Percentiles rank a stretch among this genome's conserved stretches.
Evolutionary conservation across 257 asterid species (phyloP).

Genomic region (Handroanthus guayacan): DNA sequence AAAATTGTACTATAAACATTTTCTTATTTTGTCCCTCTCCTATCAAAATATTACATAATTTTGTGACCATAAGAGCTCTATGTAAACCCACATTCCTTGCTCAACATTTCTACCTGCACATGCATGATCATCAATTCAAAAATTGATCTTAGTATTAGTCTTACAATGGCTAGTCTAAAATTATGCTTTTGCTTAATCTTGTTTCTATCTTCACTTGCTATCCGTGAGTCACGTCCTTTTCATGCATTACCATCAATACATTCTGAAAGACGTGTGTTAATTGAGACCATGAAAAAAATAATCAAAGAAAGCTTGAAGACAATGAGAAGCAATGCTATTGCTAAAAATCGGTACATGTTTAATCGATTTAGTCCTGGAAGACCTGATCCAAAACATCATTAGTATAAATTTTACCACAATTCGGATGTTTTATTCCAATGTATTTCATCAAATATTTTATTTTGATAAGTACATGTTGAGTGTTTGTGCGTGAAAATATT

Average conservation of each 20-base stretch:
- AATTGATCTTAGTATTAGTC: not conserved
- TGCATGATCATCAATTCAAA: not conserved
- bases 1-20: no score
- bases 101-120: constrained; percentile 18
- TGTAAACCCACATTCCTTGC: constrained; percentile 12
- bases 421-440: no score
- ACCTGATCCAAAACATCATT: constrained; percentile 58
- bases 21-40: constrained; percentile 1
- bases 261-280: not conserved
- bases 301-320: constrained; percentile 25
- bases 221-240: constrained; percentile 29
- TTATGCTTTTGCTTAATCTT: constrained; percentile 28
- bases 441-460: no score
- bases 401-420: not conserved
- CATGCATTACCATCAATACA: not conserved
- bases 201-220: not conserved
- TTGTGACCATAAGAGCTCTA: constrained; percentile 23
- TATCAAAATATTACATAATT: not conserved
- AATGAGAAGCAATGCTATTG: not conserved
- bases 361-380: constrained; percentile 47
- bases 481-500: no score
- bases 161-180: constrained; percentile 37
- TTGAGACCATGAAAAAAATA: constrained; percentile 33
- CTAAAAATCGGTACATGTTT: constrained; percentile 17
- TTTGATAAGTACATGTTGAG: no score